Percentiles rank a stretch among this genome's conserved stretches.
These are phyloP conservation scores for Xerocomus spinulosus DNA, from an alignment of 768 basidiomycete species.

Conservation along the genomic window DNA sequence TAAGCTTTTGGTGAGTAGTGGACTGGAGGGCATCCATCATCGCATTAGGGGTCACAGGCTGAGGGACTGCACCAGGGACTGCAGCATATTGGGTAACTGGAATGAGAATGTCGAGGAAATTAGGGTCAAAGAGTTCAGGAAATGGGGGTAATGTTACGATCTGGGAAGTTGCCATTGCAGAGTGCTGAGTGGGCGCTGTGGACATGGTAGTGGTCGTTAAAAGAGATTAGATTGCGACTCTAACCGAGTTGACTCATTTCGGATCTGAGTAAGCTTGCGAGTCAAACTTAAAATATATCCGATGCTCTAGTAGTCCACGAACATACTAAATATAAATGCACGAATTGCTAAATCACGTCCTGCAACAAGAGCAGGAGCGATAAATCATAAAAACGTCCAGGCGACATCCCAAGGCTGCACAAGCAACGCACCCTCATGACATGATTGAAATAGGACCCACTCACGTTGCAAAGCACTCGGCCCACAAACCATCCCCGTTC, in stretches of 20 bases:
- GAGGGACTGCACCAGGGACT: no score
- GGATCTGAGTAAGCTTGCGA: no score
- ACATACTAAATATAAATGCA: no score
- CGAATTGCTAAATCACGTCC: no score
- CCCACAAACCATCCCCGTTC: constrained; percentile 49
- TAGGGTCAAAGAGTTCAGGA: constrained; percentile 52
- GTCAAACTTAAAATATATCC: no score
- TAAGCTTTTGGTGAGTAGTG: constrained; percentile 41
- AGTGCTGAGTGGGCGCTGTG: not conserved
- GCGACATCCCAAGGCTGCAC: no score
- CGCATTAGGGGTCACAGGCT: constrained; percentile 33
- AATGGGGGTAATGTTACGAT: constrained; percentile 50
- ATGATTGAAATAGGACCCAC: not conserved
- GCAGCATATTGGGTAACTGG: constrained; percentile 29
- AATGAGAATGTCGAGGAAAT: constrained; percentile 55
- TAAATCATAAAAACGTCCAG: no score
- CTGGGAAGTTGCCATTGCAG: constrained; percentile 31
- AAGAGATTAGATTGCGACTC: no score
- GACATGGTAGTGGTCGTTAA: not conserved
- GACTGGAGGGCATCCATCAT: constrained; percentile 54
- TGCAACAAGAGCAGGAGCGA: no score
- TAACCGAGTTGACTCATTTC: no score
- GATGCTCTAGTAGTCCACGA: no score
- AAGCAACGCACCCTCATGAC: no score
- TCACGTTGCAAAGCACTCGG: not conserved